Evolutionary conservation across 306 rosid genomes (phyloP).

Genomic region (Trichosanthes cucumerina): DNA sequence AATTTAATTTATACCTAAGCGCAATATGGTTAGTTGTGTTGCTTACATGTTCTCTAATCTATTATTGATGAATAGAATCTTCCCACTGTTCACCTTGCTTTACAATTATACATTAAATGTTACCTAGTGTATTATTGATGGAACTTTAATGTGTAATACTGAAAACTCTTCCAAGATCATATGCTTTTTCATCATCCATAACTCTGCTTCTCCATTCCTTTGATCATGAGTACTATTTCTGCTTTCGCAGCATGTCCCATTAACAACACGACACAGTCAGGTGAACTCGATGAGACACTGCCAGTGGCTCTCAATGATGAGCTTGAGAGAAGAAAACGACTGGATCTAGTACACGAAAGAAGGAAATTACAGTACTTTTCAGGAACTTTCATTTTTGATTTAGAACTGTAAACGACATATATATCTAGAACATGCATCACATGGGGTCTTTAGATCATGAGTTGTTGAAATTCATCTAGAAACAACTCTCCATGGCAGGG

Average conservation of each 20-base stretch:
- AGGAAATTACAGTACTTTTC: not conserved
- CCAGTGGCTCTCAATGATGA: not conserved
- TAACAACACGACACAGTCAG: not conserved
- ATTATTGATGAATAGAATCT: conserved; percentile 1
- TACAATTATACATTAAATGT: not conserved
- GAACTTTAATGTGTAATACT: not conserved
- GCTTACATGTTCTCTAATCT: not conserved
- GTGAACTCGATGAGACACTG: not conserved
- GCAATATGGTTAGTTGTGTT: not conserved
- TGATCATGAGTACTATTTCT: not conserved
- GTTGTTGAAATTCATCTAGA: not conserved
- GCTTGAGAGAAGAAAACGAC: not conserved
- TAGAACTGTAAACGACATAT: not conserved
- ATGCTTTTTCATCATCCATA: not conserved
- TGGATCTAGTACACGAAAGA: not conserved
- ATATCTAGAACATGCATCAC: not conserved
- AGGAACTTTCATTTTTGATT: not conserved
- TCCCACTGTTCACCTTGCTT: not conserved
- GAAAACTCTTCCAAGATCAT: not conserved
- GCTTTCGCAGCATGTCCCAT: not conserved
- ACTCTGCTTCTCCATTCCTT: not conserved
- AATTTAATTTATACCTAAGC: not conserved
- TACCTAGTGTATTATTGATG: not conserved
- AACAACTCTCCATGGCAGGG: not conserved
- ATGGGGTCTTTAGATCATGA: not conserved